Conservation (phyloP, 768 basidiomycete species). For the Fistulinella prunicolor region DNA sequence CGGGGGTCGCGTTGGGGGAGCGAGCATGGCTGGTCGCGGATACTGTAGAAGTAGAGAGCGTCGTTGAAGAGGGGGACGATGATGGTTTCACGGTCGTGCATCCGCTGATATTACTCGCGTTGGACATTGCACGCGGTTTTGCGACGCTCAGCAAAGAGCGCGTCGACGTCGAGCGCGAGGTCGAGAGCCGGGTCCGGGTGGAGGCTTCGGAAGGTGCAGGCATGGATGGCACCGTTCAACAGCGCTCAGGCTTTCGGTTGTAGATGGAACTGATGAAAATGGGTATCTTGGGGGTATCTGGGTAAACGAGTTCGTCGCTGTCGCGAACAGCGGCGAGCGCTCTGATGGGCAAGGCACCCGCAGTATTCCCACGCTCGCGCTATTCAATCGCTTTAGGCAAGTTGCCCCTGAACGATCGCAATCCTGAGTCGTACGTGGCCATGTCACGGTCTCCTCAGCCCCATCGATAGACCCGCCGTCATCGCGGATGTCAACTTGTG, state of each 20-base stretch:
- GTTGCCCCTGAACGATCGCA: too few species aligned
- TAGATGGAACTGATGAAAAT: neutral
- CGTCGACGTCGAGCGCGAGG: conserved; percentile 42
- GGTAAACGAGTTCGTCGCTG: conserved; percentile 12
- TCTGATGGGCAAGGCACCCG: neutral
- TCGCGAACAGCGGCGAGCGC: conserved; percentile 18
- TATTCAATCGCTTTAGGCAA: too few species aligned
- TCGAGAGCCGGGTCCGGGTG: conserved; percentile 37
- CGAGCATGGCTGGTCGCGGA: conserved; percentile 33
- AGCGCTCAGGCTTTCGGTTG: too few species aligned
- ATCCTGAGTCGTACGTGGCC: too few species aligned
- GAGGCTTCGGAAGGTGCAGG: conserved; percentile 52
- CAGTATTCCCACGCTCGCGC: conserved; percentile 17
- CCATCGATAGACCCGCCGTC: too few species aligned
- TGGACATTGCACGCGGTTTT: conserved; percentile 55
- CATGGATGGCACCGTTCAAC: too few species aligned
- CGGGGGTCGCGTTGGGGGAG: conserved; percentile 52
- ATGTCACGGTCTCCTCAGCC: too few species aligned
- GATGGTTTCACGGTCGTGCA: conserved; percentile 47
- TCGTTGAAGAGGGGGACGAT: conserved; percentile 24
- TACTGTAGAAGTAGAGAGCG: conserved; percentile 25
- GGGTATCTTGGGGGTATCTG: conserved; percentile 21
- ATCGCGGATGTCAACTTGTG: too few species aligned
- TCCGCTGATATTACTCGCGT: conserved; percentile 46
- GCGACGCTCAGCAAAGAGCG: conserved; percentile 43